These are phyloP conservation scores for Phragmites australis DNA, from an alignment of 176 grass and related monocot species.

Conservation along the genomic window DNA sequence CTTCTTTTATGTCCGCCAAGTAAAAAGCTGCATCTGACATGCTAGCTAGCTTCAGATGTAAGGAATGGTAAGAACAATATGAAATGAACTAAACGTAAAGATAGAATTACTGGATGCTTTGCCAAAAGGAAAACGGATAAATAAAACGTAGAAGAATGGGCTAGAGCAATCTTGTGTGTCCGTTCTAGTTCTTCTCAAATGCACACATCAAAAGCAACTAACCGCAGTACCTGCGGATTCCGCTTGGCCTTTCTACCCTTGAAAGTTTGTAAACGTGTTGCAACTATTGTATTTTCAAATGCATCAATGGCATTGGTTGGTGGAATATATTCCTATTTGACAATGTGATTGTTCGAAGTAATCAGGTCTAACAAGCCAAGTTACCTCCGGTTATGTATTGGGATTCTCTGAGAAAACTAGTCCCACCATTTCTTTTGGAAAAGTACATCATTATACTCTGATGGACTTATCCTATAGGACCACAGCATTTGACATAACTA, in stretches of 20 bases:
- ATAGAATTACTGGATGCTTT: slow-evolving; percentile 49
- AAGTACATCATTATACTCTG: neutral
- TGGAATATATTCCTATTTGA: slow-evolving; percentile 34
- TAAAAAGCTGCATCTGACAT: slow-evolving; percentile 31
- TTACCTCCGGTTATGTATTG: neutral
- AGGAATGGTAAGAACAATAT: slow-evolving; percentile 51
- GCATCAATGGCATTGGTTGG: neutral
- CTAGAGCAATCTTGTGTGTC: neutral
- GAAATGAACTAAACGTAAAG: slow-evolving; percentile 49
- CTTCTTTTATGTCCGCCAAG: slow-evolving; percentile 45
- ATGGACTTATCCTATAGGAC: neutral
- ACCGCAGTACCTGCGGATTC: slow-evolving; percentile 17
- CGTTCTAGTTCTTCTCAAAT: neutral
- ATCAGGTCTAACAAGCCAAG: slow-evolving; percentile 20
- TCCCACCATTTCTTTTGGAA: neutral
- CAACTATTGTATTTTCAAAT: neutral
- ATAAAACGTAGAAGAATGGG: slow-evolving; percentile 47
- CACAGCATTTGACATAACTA: neutral
- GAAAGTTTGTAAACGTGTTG: slow-evolving; percentile 41
- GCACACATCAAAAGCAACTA: slow-evolving; percentile 7
- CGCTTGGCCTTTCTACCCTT: slow-evolving; percentile 10
- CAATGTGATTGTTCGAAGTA: neutral
- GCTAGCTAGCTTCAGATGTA: slow-evolving; percentile 36
- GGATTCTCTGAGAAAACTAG: neutral
- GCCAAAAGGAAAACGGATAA: slow-evolving; percentile 2